Base-by-base conservation (phyloP, 805 yeast species). In the Wickerhamiella cacticola region DNA sequence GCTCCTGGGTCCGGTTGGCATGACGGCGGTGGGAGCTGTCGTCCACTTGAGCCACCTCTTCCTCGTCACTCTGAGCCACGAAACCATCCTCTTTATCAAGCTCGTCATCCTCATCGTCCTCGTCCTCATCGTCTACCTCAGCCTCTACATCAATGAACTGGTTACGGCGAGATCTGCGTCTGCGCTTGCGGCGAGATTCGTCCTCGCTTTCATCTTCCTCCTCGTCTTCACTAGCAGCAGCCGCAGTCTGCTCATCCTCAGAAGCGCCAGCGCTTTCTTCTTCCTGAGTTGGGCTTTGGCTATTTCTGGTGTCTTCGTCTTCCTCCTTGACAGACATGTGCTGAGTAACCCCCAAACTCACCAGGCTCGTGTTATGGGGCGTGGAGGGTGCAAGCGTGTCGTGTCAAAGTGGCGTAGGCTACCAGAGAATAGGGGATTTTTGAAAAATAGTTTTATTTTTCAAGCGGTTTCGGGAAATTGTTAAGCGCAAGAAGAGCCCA, bases 91-190 rank as follows among this genome's bases (percentile, higher is more conserved):
- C 94, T 58, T 86, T 77, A 40, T 82, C 76, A 25, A 84, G 68
- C 53, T 83, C 96, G n/a, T 94, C 97, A 53, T 89, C 97, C 42
- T 87, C 97, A 52, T 88, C 97, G 53, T 86, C 89, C 25, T 79
- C 78, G 38, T 82, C 94, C 55, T 89, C 97, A 52, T 89, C 97
- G 64, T 89, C 95, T 50, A 92, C 98, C 64, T 89, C 97, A 51
- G 96, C 98, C 71, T 92, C 97, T 48, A 92, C 94, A 83, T 92
- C 98, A 67, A 92, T 73, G 65, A 87, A 92, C 71, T 82, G 88
- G 64, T 89, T 89, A 51, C 83, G 26, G 10, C 42, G 40, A 6
- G 43, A 10, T 63, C 62, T 72, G 63, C 63, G 69, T 64, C 61
- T 68, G 55, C 59, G 70, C 62, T 56, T 57, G 45, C 65, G 63